Conservation (phyloP, 73 alveolate genomes). For the Urostyla sp. region DNA sequence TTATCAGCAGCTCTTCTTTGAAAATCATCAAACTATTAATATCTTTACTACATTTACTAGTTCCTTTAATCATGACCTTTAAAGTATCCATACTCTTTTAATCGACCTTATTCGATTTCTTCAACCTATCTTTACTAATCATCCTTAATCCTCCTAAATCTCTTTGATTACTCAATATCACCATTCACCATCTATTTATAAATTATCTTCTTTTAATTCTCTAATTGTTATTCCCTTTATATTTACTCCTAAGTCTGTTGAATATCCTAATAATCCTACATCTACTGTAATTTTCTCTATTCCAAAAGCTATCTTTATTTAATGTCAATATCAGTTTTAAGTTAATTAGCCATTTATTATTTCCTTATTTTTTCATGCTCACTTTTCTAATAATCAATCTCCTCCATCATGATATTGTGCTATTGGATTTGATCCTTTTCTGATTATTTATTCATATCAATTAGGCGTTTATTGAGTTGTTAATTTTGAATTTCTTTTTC, state of each 20-base stretch:
- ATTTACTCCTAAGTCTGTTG: not conserved
- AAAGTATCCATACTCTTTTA: slow-evolving; percentile 11
- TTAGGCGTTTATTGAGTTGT: slow-evolving; percentile 19
- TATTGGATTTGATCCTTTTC: slow-evolving; percentile 28
- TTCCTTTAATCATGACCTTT: slow-evolving; percentile 27
- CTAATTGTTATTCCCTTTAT: not conserved
- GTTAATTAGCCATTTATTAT: not conserved
- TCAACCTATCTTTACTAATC: not conserved
- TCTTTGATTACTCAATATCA: not conserved
- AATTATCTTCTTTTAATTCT: not conserved
- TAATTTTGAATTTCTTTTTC: slow-evolving; percentile 17
- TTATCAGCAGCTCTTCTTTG: slow-evolving; percentile 6
- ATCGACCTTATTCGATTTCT: slow-evolving; percentile 36
- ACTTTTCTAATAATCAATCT: not conserved
- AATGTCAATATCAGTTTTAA: not conserved
- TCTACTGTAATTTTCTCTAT: not conserved
- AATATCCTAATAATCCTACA: not conserved
- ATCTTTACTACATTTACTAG: slow-evolving; percentile 43
- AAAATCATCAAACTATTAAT: slow-evolving; percentile 12
- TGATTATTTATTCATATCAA: not conserved
- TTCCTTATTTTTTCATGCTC: not conserved
- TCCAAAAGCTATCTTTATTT: not conserved
- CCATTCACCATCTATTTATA: not conserved
- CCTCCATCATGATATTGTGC: not conserved
- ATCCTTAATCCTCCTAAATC: not conserved